Conservation (phyloP, 805 yeast species). For the Saccharomycopsis guyanensis region DNA sequence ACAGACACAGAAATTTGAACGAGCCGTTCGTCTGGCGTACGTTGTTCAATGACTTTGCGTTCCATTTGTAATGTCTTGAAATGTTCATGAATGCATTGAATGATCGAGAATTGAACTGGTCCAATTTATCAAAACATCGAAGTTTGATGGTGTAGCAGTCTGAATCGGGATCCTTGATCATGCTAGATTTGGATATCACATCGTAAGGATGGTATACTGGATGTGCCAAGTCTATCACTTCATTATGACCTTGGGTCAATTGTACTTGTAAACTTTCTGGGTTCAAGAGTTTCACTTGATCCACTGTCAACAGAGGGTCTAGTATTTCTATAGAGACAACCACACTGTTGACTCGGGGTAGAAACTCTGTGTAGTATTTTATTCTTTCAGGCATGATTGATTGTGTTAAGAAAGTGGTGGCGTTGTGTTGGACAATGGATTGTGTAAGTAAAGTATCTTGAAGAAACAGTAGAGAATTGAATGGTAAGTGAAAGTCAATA, state of each 20-base stretch:
- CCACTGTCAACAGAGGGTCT: background rate
- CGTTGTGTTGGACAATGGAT: too few species aligned
- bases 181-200: constrained; percentile 5
- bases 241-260: background rate
- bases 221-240: constrained; percentile 6
- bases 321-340: constrained; percentile 5
- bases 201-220: constrained; percentile 16
- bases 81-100: constrained; percentile 24
- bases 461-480: too few species aligned
- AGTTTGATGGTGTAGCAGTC: constrained; percentile 11
- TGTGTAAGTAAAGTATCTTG: too few species aligned
- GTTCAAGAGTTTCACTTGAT: background rate
- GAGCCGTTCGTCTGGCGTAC: constrained; percentile 19
- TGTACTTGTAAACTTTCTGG: background rate
- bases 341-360: constrained; percentile 16
- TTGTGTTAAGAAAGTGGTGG: too few species aligned
- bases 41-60: constrained; percentile 32
- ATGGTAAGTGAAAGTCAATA: too few species aligned
- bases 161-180: constrained; percentile 2
- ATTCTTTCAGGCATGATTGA: background rate
- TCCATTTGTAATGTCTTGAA: constrained; percentile 32
- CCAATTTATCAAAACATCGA: constrained; percentile 4
- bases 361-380: constrained; percentile 18
- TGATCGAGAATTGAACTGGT: constrained; percentile 16
- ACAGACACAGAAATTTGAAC: constrained; percentile 31